A percentile compares a stretch with the other conserved stretches of the same genome.
These are phyloP conservation scores for Xylaria sp. DNA, from an alignment of 2,329 filamentous ascomycete genomes.

Conservation along the genomic window DNA sequence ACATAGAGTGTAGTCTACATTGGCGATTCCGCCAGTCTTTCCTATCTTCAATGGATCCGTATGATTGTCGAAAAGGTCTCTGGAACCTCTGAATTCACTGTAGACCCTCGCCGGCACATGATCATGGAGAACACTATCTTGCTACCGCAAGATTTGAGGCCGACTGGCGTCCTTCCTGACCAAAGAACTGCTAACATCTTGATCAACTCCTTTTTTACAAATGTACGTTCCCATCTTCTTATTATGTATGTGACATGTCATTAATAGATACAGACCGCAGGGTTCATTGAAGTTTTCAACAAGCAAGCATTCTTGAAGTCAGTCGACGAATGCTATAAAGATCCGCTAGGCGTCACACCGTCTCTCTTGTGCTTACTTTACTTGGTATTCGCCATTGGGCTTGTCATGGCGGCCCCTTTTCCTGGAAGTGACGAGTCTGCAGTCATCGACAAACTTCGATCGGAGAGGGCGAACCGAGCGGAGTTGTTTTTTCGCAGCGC, in stretches of 20 bases:
- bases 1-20: constrained; percentile 46
- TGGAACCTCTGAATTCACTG: constrained; percentile 53
- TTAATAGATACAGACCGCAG: constrained; percentile 45
- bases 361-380: constrained; percentile 55
- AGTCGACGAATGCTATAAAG: constrained; percentile 49
- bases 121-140: constrained; percentile 51
- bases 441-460: constrained; percentile 47
- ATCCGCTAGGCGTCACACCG: constrained; percentile 45
- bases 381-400: constrained; percentile 57
- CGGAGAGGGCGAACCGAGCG: constrained; percentile 46
- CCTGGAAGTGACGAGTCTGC: constrained; percentile 44
- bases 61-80: constrained; percentile 52
- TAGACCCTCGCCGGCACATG: constrained; percentile 51
- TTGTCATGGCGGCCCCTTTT: constrained; percentile 51
- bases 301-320: constrained; percentile 43
- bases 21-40: constrained; percentile 58
- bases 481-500: constrained; percentile 59
- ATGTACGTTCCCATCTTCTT: constrained; percentile 38
- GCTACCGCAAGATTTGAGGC: constrained; percentile 40
- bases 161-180: constrained; percentile 52
- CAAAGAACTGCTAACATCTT: constrained; percentile 49
- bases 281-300: constrained; percentile 57
- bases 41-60: constrained; percentile 55
- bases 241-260: background rate
- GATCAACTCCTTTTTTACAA: constrained; percentile 55